Percentiles rank a stretch among this genome's conserved stretches.
phyloP scores from a whole-genome alignment of 2,329 filamentous ascomycete species.

The Mycosphaerella arachidis region DNA sequence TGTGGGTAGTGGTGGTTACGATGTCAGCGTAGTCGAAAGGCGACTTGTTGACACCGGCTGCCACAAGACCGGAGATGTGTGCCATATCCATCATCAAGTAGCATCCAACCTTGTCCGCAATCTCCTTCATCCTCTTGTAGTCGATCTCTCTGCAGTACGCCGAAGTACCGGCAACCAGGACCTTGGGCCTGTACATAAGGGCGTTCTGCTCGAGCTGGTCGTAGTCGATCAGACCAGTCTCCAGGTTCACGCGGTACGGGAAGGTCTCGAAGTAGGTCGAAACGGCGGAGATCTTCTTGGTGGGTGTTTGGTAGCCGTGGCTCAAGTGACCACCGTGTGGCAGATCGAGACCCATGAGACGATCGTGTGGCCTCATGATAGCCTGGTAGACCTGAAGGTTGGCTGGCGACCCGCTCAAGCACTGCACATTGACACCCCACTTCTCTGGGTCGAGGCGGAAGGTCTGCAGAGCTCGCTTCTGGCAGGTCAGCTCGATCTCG shows the following conservation, averaged over 20 bases:
- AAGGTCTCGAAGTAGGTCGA: slow-evolving; percentile 99
- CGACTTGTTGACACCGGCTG: slow-evolving; percentile 85
- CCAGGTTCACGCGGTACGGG: slow-evolving; percentile 84
- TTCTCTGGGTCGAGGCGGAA: slow-evolving; percentile 82
- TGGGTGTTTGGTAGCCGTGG: slow-evolving; percentile 94
- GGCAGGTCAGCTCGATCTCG: slow-evolving; percentile 90
- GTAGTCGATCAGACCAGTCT: slow-evolving; percentile 96
- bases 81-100: slow-evolving; percentile 98
- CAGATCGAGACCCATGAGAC: slow-evolving; percentile 93
- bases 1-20: slow-evolving; percentile 98
- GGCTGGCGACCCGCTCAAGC: slow-evolving; percentile 72
- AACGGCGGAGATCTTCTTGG: slow-evolving; percentile 78
- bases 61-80: slow-evolving; percentile 94
- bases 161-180: slow-evolving; percentile 92
- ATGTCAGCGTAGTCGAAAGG: slow-evolving; percentile 92
- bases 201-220: slow-evolving; percentile 87
- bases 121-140: slow-evolving; percentile 92
- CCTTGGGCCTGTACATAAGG: slow-evolving; percentile 87
- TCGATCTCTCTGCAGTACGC: slow-evolving; percentile 98
- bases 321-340: slow-evolving; percentile 94
- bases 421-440: slow-evolving; percentile 99
- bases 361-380: slow-evolving; percentile 84
- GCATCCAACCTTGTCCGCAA: slow-evolving; percentile 86
- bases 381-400: slow-evolving; percentile 87
- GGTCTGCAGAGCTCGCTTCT: slow-evolving; percentile 84